Evolutionary conservation across 345 rosid genomes (phyloP).

Genomic region (Carallia brachiata): DNA sequence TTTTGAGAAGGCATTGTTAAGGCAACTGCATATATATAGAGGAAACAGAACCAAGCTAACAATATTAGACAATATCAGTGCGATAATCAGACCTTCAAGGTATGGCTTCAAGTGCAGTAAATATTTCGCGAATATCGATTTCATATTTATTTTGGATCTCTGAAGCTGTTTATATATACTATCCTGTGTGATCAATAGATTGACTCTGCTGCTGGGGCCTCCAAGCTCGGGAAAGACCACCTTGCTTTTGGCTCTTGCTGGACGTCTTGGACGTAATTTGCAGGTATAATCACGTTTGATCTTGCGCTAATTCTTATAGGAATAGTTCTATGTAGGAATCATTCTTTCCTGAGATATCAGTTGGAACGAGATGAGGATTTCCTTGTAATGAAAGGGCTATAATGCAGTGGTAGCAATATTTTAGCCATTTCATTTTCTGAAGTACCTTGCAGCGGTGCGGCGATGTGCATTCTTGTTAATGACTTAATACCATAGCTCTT

Average conservation of each 20-base stretch:
- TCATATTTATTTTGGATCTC: constrained; percentile 2
- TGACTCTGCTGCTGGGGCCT: constrained; percentile 93
- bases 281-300: constrained; percentile 45
- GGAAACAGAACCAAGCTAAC: constrained; percentile 76
- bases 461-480: neutral
- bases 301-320: neutral
- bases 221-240: constrained; percentile 99
- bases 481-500: neutral
- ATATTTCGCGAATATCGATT: neutral
- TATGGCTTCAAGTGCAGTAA: constrained; percentile 20
- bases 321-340: neutral
- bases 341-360: neutral
- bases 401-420: neutral
- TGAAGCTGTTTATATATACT: constrained; percentile 1
- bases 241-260: constrained; percentile 85
- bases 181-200: constrained; percentile 34
- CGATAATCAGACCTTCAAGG: constrained; percentile 94
- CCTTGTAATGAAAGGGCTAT: neutral
- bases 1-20: constrained; percentile 56
- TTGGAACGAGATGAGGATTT: neutral
- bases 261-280: constrained; percentile 67
- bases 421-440: too few relatives aligned
- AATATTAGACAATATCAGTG: constrained; percentile 69
- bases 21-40: constrained; percentile 50
- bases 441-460: too few relatives aligned